These are phyloP conservation scores for Atkinsonella hypoxylon DNA, from an alignment of 2,329 filamentous ascomycete genomes.

Conservation along the genomic window DNA sequence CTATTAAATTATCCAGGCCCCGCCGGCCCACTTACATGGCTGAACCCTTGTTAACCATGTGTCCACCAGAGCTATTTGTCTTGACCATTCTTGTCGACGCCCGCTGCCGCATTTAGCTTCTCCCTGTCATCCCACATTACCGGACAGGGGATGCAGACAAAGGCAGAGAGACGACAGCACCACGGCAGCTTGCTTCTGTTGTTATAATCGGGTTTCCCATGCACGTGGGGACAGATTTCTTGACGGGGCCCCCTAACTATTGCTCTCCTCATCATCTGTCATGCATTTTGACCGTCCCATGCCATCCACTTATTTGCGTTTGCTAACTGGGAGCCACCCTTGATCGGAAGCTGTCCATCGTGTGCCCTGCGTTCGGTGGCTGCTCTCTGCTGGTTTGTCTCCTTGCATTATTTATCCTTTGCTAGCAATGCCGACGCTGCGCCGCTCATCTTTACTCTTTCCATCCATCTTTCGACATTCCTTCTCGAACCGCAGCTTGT, in stretches of 20 bases:
- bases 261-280: no score
- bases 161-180: not conserved
- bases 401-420: not conserved
- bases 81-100: not conserved
- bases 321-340: not conserved
- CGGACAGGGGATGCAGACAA: not conserved
- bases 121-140: not conserved
- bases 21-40: not conserved
- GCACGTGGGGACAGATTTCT: no score
- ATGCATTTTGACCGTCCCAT: no score
- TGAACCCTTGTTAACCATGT: not conserved
- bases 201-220: no score
- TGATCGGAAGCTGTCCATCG: not conserved
- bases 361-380: not conserved
- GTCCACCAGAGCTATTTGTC: not conserved
- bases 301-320: not conserved
- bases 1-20: not conserved
- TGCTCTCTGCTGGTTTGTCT: not conserved
- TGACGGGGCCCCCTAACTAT: no score
- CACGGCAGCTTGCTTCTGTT: no score
- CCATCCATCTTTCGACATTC: slow-evolving; percentile 6
- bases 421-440: not conserved
- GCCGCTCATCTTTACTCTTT: slow-evolving; percentile 11
- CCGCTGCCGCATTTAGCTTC: slow-evolving; percentile 2
- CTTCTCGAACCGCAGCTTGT: not conserved